Percentiles rank a stretch among this genome's conserved stretches.
phyloP scores from a whole-genome alignment of 1,284 basidiomycete species.

The Amylostereum areolatum region DNA sequence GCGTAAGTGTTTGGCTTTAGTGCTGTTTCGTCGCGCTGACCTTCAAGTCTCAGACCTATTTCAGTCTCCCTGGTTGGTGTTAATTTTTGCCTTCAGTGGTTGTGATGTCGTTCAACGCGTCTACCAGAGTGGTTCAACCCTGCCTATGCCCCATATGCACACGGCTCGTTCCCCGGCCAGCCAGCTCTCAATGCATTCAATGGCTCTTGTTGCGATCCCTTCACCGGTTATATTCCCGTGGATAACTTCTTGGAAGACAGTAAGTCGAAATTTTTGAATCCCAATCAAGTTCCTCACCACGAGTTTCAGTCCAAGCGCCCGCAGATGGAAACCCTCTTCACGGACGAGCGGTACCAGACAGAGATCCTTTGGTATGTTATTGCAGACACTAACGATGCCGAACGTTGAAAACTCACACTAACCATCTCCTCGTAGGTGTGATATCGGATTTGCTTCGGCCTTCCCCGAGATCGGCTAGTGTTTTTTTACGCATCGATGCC shows the following conservation, averaged over 20 bases:
- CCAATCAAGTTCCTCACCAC: not conserved
- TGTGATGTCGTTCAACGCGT: too few relatives aligned
- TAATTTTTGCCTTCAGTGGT: not conserved
- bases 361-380: slow-evolving; percentile 45
- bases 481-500: not conserved
- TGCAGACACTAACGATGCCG: too few relatives aligned
- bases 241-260: slow-evolving; percentile 44
- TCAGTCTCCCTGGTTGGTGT: slow-evolving; percentile 7
- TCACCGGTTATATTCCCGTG: slow-evolving; percentile 44
- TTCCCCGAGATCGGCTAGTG: slow-evolving; percentile 13
- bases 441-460: slow-evolving; percentile 45
- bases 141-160: slow-evolving; percentile 46
- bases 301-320: slow-evolving; percentile 35
- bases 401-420: too few relatives aligned
- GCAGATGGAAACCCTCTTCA: slow-evolving; percentile 49
- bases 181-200: slow-evolving; percentile 49
- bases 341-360: slow-evolving; percentile 35
- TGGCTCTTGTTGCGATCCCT: slow-evolving; percentile 41
- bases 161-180: slow-evolving; percentile 44
- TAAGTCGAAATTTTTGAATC: slow-evolving; percentile 1
- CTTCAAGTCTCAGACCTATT: slow-evolving; percentile 12
- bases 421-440: too few relatives aligned
- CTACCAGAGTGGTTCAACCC: slow-evolving; percentile 47
- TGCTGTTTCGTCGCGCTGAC: too few relatives aligned
- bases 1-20: slow-evolving; percentile 25